Evolutionary conservation across 192 early-diverging fungal species (phyloP), one percentile per base, ranked within the genome.

Genomic region (Coemansia sp.): DNA sequence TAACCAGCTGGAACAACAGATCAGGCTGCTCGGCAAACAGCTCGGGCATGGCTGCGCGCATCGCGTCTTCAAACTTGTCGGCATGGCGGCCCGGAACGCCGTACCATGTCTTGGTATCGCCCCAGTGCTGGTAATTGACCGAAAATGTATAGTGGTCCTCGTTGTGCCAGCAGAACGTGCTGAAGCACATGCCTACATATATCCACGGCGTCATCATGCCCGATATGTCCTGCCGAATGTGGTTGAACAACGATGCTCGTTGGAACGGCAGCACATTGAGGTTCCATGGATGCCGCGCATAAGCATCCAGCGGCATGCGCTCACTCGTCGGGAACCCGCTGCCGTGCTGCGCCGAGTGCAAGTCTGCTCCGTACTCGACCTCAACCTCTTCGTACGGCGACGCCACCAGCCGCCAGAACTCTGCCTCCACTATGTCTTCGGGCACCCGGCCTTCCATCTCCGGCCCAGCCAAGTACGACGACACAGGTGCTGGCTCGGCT

Each of bases 171-270:
- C 95, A 97, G 71, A 98, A 98, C 5, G 95, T 91, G 28, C 90
- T 90, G 63, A 97, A 97, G 54, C 85, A 88, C 93, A 94, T 95
- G 14, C 96, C 96, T 3, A 97, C 90, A 60, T 98, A 98, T 22
- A 98, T 79, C 95, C 95, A 98, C 14, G 96, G 96, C 2, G 93
- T 86, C 90, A 93, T 97, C 91, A 98, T 96, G 6, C 96, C 96
- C 10, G 93, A 91, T 23, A 98, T 97, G 67, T 97, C 94, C 54
- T 91, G 89, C 52, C 88, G 87, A 65, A 98, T 94, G 69, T 94
- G 85, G 28, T 87, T 84, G 59, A 98, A 91, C 20, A 98, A 84
- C 3, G 92, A 94, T n/a, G 84, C 85, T 10, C 84, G 82, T 20
- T 93, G 79, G 55, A 87, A 82, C 4, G 96, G 90, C 46, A 98